A percentile compares a stretch with the other conserved stretches of the same genome.
Conservation (phyloP, 352 stramenopile species). For the Phytophthora sp. region DNA sequence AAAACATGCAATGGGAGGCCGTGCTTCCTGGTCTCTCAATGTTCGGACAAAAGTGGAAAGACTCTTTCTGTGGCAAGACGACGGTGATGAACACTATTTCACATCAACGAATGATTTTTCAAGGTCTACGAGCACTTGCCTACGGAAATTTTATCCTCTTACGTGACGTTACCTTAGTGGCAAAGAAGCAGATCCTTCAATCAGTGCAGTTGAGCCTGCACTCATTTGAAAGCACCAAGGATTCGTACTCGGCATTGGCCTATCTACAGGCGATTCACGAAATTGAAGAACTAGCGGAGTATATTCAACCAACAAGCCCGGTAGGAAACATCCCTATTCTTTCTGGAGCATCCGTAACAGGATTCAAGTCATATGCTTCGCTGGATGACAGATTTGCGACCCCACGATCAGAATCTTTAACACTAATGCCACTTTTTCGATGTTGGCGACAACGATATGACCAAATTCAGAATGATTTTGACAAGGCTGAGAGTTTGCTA, state of each 20-base stretch:
- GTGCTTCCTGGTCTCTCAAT: slow-evolving; percentile 34
- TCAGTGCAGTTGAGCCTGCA: slow-evolving; percentile 66
- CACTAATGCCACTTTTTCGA: slow-evolving; percentile 36
- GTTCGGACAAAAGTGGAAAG: slow-evolving; percentile 2
- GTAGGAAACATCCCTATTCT: background rate
- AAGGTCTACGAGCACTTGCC: slow-evolving; percentile 61
- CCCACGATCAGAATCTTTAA: slow-evolving; percentile 1
- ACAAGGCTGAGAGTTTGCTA: slow-evolving; percentile 62
- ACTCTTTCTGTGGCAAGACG: background rate
- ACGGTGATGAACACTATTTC: slow-evolving; percentile 31
- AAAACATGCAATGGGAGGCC: slow-evolving; percentile 74
- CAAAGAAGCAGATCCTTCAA: slow-evolving; percentile 59
- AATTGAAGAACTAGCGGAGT: slow-evolving; percentile 55
- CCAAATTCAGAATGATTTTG: slow-evolving; percentile 61
- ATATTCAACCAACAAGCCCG: slow-evolving; percentile 8
- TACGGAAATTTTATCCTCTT: slow-evolving; percentile 56
- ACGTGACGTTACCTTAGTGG: slow-evolving; percentile 31
- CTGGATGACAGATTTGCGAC: background rate
- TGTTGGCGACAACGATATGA: slow-evolving; percentile 49
- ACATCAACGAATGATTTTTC: slow-evolving; percentile 63
- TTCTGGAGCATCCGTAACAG: slow-evolving; percentile 6
- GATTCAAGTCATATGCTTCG: slow-evolving; percentile 12
- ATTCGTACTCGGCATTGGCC: slow-evolving; percentile 60
- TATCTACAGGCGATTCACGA: slow-evolving; percentile 66
- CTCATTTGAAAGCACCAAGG: slow-evolving; percentile 71